Evolutionary conservation across 2,329 filamentous ascomycete genomes (phyloP), one percentile per base, ranked within the genome.

Genomic region (Hypoxylon sp.): DNA sequence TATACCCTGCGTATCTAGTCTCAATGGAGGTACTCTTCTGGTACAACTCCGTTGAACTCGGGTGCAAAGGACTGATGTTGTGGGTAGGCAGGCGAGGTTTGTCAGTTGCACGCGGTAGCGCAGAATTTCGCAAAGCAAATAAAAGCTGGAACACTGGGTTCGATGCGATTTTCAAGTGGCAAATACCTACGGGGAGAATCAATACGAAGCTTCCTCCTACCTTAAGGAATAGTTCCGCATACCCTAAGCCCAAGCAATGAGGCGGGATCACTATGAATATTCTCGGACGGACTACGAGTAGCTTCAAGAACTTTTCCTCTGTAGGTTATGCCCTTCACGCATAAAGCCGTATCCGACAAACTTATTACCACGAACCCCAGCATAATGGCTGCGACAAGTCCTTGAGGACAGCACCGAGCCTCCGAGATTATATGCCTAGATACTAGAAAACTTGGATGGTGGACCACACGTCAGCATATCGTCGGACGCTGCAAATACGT

Each of bases 381-480:
- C 72, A 11, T 57, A 57, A 48, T 74, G 73, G 73, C 62, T 75
- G 11, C 71, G 54, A 11, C 65, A 51, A 24, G 52, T 75, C 32
- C 33, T 74, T 0, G 58, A 69, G 2, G 70, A 73, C 42, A 45
- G 49, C 36, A 11, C 64, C 11, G 51, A 67, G 28, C 69, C 72
- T 9, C 67, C 71, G 1, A 72, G 49, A 46, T 40, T 77, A 20
- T 77, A 75, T 50, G 74, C 75, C 11, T 77, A 75, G 75, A 74
- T 67, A 0, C 60, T 68, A 26, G 65, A 64, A 2, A 74, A 77
- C 33, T 52, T 77, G 22, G 5, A 30, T 38, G 24, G 20, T 11
- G n/a, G 30, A 9, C 5, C 11, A 5, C 36, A 24, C 14, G 22
- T 6, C 28, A 6, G 45, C 5, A 26, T 26, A 8, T 33, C 9